These are phyloP conservation scores for Xylaria sp. DNA, from an alignment of 2,329 filamentous ascomycete genomes.

Conservation along the genomic window DNA sequence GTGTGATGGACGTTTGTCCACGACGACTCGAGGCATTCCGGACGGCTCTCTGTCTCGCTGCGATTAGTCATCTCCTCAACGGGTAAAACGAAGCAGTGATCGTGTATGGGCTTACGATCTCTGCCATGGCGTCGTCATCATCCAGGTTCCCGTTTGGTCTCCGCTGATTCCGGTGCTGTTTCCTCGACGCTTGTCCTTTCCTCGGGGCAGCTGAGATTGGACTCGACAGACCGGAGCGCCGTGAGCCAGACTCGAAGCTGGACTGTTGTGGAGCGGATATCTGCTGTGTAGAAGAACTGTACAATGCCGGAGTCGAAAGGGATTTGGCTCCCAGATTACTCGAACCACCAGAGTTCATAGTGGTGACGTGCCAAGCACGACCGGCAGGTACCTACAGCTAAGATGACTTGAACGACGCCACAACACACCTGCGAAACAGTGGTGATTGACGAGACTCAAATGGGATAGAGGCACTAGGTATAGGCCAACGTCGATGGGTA, in stretches of 20 bases:
- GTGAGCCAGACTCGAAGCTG: slow-evolving; percentile 59
- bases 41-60: slow-evolving; percentile 55
- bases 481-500: slow-evolving; percentile 6
- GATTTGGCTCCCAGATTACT: slow-evolving; percentile 61
- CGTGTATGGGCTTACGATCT: slow-evolving; percentile 65
- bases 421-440: not conserved
- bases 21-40: slow-evolving; percentile 74
- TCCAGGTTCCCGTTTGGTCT: slow-evolving; percentile 69
- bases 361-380: slow-evolving; percentile 37
- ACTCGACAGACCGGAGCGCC: slow-evolving; percentile 56
- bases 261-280: slow-evolving; percentile 55
- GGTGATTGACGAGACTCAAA: not conserved
- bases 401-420: not conserved
- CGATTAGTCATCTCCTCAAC: slow-evolving; percentile 15
- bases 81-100: slow-evolving; percentile 4
- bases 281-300: slow-evolving; percentile 54
- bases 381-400: not conserved
- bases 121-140: slow-evolving; percentile 88
- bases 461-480: not conserved
- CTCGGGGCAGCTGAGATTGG: slow-evolving; percentile 63
- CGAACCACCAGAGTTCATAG: slow-evolving; percentile 49
- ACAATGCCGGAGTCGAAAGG: slow-evolving; percentile 56
- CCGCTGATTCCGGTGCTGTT: slow-evolving; percentile 85
- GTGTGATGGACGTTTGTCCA: slow-evolving; percentile 96
- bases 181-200: slow-evolving; percentile 79